Base-by-base conservation (phyloP, 2,329 filamentous ascomycete genomes). In the Hypoxylon rubiginosum region DNA sequence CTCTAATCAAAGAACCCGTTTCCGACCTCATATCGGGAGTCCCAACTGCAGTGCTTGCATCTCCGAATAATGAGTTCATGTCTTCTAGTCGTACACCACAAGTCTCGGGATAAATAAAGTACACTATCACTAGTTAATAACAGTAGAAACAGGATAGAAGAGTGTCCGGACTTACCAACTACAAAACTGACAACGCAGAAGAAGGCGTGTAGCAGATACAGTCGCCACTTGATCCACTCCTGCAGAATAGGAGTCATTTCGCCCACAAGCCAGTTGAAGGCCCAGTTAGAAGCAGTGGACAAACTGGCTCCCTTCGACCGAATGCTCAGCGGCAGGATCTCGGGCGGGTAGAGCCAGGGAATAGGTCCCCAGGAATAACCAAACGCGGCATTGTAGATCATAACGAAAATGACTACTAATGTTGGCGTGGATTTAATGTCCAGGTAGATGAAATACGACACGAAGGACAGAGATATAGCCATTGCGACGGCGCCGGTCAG, bases 341-440 rank as follows among this genome's bases (percentile, higher is more conserved):
- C 96, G n/a, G 96, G 96, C 13, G 96, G 96, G 79, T 98, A 98
- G 15, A 99, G 84, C 96, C 96, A 99, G 8, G 96, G 96, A 67
- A 99, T 97, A 0, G 96, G 96, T 17, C 96, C 96, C 96, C 96
- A 99, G 15, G 86, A 88, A 76, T 94, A 97, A 51, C 96, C 96
- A 78, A 98, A 99, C 7, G 96, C 92, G 4, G 95, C 96, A 75
- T 99, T 99, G 82, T 98, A 99, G 53, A 97, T 91, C 92, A 98
- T 97, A 76, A 99, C 96, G 75, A 97, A 97, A 54, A 97, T 80
- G 53, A 98, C 96, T 2, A 97, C 96, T 77, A 97, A 81, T 6
- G 87, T 91, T 3, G 92, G 94, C 1, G 96, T 98, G 73, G 86
- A 85, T 48, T 80, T 81, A 53, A 97, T 87, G 74, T 97, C 91